Evolutionary conservation across 2,329 filamentous ascomycete genomes (phyloP), one percentile per base, ranked within the genome.

Genomic region (Dactylellina parvicollis): DNA sequence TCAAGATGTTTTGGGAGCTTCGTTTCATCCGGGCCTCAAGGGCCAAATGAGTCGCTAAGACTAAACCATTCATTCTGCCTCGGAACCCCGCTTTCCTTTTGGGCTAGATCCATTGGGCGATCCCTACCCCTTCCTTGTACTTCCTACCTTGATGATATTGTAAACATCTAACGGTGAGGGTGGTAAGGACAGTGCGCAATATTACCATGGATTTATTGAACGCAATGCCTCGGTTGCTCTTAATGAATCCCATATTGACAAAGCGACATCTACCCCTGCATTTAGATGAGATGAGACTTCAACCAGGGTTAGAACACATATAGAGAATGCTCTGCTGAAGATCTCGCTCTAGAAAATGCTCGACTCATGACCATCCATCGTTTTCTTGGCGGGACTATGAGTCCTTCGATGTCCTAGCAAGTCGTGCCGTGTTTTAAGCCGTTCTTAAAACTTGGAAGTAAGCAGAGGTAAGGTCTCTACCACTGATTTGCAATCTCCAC

Each of bases 241-340:
- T 34, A 24, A 30, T 16, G 16, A 20, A 14, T 28, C 16, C 22
- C 20, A 26, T 32, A 36, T 26, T 66, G 50, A 22, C 46, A 34
- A 46, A 28, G 28, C 9, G 42, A 4, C 28, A 24, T 50, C 26
- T 67, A 52, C 55, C 64, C 55, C 55, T 60, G 55, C 46, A 42
- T 67, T 50, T 38, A 67, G 60, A 56, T 65, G 60, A 47, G 42
- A 67, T 67, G 62, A 67, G 42, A 59, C 12, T 20, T 32, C 16
- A 38, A 14, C 5, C 12, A 46, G 28, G 36, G 49, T 20, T 16
- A 14, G 60, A 49, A 22, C 4, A 4, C n/a, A n/a, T n/a, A n/a
- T 47, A 3, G 28, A 60, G 54, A 36, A 47, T 14, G 34, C 12
- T n/a, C 16, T 38, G 34, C 12, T 14, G 4, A 38, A 38, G 34